phyloP scores from a whole-genome alignment of 2,329 filamentous ascomycete genomes.

The Pezicula rhizophila region DNA sequence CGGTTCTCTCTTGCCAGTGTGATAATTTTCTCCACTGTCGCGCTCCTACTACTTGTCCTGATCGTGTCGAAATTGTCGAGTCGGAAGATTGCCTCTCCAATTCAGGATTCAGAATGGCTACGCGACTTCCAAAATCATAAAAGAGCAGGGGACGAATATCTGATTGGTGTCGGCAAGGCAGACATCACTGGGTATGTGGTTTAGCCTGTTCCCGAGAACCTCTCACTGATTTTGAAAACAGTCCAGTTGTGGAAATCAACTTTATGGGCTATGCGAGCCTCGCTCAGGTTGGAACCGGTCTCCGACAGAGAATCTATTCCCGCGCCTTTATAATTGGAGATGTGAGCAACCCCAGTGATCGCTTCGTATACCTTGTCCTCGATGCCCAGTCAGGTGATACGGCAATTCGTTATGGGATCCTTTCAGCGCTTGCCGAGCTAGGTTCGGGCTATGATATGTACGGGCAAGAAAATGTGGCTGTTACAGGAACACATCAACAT shows the following conservation, averaged over 20 bases:
- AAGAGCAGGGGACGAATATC: constrained; percentile 36
- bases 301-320: constrained; percentile 85
- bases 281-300: constrained; percentile 71
- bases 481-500: constrained; percentile 90
- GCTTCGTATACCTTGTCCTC: constrained; percentile 80
- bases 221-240: constrained; percentile 8
- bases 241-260: constrained; percentile 81
- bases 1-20: not conserved
- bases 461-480: constrained; percentile 71
- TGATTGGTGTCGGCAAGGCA: constrained; percentile 63
- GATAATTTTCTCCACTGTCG: constrained; percentile 1
- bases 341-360: constrained; percentile 56
- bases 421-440: constrained; percentile 65
- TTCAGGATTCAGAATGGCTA: constrained; percentile 1
- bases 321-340: constrained; percentile 82
- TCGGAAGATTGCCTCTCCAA: not conserved
- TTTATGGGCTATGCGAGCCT: constrained; percentile 87
- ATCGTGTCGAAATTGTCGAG: not conserved
- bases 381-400: constrained; percentile 86
- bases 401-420: constrained; percentile 75
- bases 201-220: not conserved
- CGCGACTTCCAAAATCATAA: constrained; percentile 7
- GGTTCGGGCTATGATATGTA: constrained; percentile 72
- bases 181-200: constrained; percentile 56
- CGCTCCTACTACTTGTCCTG: constrained; percentile 1